Evolutionary conservation across 371 early-diverging fungal species (phyloP).

Genomic region (Zopfochytrium polystomum): DNA sequence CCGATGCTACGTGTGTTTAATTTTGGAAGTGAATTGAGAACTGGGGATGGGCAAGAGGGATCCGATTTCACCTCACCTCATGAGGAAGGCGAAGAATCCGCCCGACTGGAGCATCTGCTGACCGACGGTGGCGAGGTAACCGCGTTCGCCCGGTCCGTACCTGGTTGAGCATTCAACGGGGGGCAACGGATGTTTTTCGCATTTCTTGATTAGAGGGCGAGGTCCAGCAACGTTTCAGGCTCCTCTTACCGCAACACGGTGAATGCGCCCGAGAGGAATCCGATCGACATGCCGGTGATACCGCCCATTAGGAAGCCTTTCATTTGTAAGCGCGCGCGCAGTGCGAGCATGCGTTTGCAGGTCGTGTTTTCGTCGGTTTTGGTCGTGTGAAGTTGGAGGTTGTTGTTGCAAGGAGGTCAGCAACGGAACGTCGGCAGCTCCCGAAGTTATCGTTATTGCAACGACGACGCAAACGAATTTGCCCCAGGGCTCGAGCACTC

Average conservation of each 20-base stretch:
- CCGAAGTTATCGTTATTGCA: too few species aligned
- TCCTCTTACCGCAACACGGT: conserved; percentile 17
- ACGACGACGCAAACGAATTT: too few species aligned
- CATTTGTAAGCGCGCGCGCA: too few species aligned
- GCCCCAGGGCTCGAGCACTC: too few species aligned
- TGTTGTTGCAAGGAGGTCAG: too few species aligned
- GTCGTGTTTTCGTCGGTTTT: too few species aligned
- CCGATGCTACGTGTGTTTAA: too few species aligned
- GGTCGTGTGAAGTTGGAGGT: too few species aligned
- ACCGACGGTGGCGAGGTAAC: conserved; percentile 24
- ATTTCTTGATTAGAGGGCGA: neutral
- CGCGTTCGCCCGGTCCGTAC: conserved; percentile 25
- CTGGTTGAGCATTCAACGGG: neutral
- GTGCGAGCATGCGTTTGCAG: too few species aligned
- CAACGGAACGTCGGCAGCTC: too few species aligned
- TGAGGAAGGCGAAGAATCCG: conserved; percentile 26
- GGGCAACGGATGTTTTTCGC: neutral
- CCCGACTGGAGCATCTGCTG: conserved; percentile 27
- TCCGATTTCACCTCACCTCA: conserved; percentile 6
- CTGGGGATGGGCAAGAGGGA: too few species aligned
- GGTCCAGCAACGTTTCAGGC: neutral
- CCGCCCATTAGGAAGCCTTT: conserved; percentile 30
- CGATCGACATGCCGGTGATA: conserved; percentile 18
- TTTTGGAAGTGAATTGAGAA: too few species aligned
- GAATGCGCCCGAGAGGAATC: conserved; percentile 23